These are phyloP conservation scores for Colletotrichum orchidophilum DNA, from an alignment of 2,329 filamentous ascomycete species.

Conservation along the genomic window DNA sequence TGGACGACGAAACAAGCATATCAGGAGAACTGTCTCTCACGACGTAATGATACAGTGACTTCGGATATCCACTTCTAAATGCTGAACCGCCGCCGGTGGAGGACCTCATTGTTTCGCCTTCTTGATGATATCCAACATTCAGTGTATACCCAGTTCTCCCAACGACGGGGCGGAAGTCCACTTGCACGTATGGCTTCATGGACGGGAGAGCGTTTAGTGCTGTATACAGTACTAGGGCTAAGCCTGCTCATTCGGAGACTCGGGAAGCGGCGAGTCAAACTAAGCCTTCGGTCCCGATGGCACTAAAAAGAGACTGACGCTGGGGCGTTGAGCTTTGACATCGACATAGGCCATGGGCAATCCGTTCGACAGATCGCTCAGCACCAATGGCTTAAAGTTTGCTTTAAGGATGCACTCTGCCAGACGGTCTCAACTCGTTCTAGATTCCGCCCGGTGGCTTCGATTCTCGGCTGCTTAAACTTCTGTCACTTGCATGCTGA, in stretches of 20 bases:
- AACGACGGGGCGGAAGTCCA: background rate
- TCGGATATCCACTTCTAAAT: background rate
- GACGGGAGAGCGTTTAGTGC: slow-evolving; percentile 5
- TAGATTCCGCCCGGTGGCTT: slow-evolving; percentile 14
- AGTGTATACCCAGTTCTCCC: background rate
- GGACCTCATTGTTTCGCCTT: background rate
- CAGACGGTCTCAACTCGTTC: slow-evolving; percentile 8
- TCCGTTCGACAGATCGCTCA: slow-evolving; percentile 1
- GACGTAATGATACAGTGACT: slow-evolving; percentile 2
- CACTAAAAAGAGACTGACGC: slow-evolving; percentile 6
- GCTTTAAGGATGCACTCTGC: background rate
- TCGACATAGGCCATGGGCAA: background rate
- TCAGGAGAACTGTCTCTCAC: slow-evolving; percentile 1
- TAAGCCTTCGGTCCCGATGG: slow-evolving; percentile 20
- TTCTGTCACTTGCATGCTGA: slow-evolving; percentile 20
- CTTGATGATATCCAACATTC: background rate
- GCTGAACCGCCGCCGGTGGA: background rate
- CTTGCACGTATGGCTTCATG: background rate
- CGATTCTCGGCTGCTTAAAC: background rate
- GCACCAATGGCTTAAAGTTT: slow-evolving; percentile 8
- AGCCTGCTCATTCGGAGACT: slow-evolving; percentile 9
- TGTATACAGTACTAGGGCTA: background rate
- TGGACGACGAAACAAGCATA: slow-evolving; percentile 12
- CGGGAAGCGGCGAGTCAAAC: slow-evolving; percentile 6
- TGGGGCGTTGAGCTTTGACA: slow-evolving; percentile 15